Base-by-base conservation (phyloP, 805 yeast species). In the Candida odintsovae region DNA sequence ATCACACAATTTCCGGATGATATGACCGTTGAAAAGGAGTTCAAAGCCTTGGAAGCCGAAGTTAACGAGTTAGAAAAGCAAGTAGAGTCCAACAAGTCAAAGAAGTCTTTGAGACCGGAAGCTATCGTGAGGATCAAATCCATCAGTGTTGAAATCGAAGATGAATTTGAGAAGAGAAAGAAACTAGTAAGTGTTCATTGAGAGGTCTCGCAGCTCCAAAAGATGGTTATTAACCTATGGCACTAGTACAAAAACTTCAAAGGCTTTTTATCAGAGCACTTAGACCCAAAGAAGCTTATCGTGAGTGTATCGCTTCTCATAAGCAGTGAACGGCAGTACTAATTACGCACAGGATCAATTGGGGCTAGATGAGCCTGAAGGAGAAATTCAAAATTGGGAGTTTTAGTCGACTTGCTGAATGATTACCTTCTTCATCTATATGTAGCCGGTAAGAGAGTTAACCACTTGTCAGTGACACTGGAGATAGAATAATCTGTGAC, bases 361-460 rank as follows among this genome's bases (percentile, higher is more conserved):
- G 12, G 58, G 59, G 1, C 49, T 55, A n/a, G 59, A 54, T 20
- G 52, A 47, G 15, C 54, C 51, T 26, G 35, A 37, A 19, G 23
- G 36, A n/a, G 16, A n/a, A 10, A 8, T 16, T 18, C 16, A 16
- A 33, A 9, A 31, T 15, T 31, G 6, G 18, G 6, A n/a, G n/a
- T n/a, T n/a, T n/a, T n/a, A n/a, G n/a, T n/a, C n/a, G n/a, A n/a
- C n/a, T n/a, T n/a, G n/a, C n/a, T n/a, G n/a, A 23, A 23, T 23
- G 6, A 23, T 9, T 23, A 9, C 25, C 9, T 23, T 9, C 9
- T 23, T 23, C 25, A 23, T 6, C 9, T 23, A 9, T 9, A 9
- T 23, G 25, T 23, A 23, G 25, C 9, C 9, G 25, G 25, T 6
- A 23, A 23, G n/a, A n/a, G n/a, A n/a, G n/a, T n/a, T n/a, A n/a